phyloP scores from a whole-genome alignment of 177 flowering plant species.

The Vitis hybrid region DNA sequence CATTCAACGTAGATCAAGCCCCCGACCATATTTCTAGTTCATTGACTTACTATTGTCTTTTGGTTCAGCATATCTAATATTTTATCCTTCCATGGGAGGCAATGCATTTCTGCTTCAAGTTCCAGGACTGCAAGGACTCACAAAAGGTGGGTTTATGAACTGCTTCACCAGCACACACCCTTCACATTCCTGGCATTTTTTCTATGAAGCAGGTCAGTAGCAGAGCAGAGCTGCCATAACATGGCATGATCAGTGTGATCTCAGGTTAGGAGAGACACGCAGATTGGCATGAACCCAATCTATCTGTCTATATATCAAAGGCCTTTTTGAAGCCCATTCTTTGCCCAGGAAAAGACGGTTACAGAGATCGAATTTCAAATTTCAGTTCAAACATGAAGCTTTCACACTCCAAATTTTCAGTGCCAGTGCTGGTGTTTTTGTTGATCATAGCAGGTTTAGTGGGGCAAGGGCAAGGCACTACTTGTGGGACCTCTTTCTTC shows the following conservation, averaged over 20 bases:
- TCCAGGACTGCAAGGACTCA: background rate
- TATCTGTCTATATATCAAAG: constrained; percentile 11
- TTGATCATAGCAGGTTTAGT: constrained; percentile 29
- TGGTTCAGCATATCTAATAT: too few relatives aligned
- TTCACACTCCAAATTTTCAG: constrained; percentile 4
- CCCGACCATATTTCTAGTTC: too few relatives aligned
- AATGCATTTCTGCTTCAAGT: too few relatives aligned
- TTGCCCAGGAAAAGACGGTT: too few relatives aligned
- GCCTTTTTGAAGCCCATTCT: background rate
- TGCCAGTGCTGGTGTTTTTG: constrained; percentile 28
- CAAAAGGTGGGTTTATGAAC: constrained; percentile 19
- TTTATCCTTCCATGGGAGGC: too few relatives aligned
- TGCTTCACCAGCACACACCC: constrained; percentile 1
- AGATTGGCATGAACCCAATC: constrained; percentile 16
- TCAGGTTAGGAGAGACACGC: constrained; percentile 35
- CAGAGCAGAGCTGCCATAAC: constrained; percentile 4
- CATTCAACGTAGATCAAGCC: too few relatives aligned
- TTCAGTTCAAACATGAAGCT: constrained; percentile 30
- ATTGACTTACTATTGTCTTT: too few relatives aligned
- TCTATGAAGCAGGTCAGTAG: background rate
- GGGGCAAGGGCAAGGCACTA: constrained; percentile 27
- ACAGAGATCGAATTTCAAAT: background rate
- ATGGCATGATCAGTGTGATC: constrained; percentile 16
- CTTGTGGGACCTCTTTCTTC: constrained; percentile 73
- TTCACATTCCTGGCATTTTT: background rate